Base-by-base conservation (phyloP, 2,329 filamentous ascomycete genomes). In the Ophiostoma sp. region DNA sequence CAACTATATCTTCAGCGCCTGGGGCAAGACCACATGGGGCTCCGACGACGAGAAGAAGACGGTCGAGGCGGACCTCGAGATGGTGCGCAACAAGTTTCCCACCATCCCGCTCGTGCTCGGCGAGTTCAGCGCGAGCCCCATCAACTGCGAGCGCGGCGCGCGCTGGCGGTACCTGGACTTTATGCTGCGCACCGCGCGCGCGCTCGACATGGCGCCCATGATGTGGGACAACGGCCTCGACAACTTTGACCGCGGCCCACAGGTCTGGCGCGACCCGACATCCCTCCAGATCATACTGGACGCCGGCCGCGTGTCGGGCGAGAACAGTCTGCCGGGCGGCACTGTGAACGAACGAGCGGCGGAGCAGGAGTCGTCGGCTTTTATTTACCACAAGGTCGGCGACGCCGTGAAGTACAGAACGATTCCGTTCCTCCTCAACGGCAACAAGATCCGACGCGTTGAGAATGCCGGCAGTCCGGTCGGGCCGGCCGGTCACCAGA, bases 151-250 rank as follows among this genome's bases (percentile, higher is more conserved):
- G 73, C 79, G 81, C 0, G 82, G 83, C 0, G 84, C 82, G 1
- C 78, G 84, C 63, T 87, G 85, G 82, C 82, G 82, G 68, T 88
- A 85, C 73, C 83, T 81, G 67, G 84, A 87, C 74, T 79, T 81
- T 69, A 78, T 88, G 67, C 75, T 82, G 27, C 80, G 80, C 41
- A 81, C 79, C 0, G 81, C 82, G 0, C 78, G 76, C 1, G 79
- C 81, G 63, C 82, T 85, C 72, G 78, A 82, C 70, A 84, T 83
- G 7, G 75, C 81, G 0, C 79, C 81, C 3, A 77, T 87, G 1
- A 74, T 87, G 5, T 88, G 85, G 85, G 85, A 88, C 73, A 87
- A 87, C 69, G 84, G 85, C 0, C 74, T 78, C 2, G 85, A 87
- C 71, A 82, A 84, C 55, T 77, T 86, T 11, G 78, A 87, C 72